These are phyloP conservation scores for Asterochloris erici DNA, from an alignment of 139 green algal species.

Conservation along the genomic window DNA sequence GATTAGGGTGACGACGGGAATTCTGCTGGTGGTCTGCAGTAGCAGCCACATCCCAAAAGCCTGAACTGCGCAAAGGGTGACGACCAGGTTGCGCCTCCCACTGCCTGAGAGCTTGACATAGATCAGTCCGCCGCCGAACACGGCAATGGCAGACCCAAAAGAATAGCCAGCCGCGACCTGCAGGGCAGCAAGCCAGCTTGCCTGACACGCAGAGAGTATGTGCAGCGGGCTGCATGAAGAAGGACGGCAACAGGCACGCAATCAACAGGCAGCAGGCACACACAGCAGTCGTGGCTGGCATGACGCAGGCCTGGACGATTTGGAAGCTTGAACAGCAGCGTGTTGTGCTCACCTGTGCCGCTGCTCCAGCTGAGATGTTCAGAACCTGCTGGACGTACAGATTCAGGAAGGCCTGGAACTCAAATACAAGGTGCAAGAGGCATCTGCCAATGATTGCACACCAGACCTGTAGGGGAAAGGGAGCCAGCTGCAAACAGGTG, in stretches of 20 bases:
- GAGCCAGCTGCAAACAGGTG: too few relatives aligned
- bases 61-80: neutral
- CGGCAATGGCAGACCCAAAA: constrained; percentile 13
- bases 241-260: too few relatives aligned
- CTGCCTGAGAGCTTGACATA: constrained; percentile 2
- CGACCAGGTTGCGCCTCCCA: constrained; percentile 20
- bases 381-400: constrained; percentile 16
- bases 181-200: neutral
- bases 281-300: too few relatives aligned
- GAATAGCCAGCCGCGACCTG: constrained; percentile 21
- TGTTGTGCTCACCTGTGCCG: constrained; percentile 8
- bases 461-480: neutral
- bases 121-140: constrained; percentile 14
- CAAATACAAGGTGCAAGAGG: constrained; percentile 20
- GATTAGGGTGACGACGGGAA: neutral
- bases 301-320: too few relatives aligned
- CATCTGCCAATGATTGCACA: constrained; percentile 12
- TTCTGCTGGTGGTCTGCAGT: neutral
- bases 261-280: too few relatives aligned
- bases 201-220: neutral
- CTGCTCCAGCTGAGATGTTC: constrained; percentile 12
- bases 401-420: constrained; percentile 25
- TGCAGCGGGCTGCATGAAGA: too few relatives aligned
- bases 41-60: constrained; percentile 1
- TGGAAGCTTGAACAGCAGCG: too few relatives aligned